Base-by-base conservation (phyloP, 1,139 yeast genomes). In the Taiozyma onychis region DNA sequence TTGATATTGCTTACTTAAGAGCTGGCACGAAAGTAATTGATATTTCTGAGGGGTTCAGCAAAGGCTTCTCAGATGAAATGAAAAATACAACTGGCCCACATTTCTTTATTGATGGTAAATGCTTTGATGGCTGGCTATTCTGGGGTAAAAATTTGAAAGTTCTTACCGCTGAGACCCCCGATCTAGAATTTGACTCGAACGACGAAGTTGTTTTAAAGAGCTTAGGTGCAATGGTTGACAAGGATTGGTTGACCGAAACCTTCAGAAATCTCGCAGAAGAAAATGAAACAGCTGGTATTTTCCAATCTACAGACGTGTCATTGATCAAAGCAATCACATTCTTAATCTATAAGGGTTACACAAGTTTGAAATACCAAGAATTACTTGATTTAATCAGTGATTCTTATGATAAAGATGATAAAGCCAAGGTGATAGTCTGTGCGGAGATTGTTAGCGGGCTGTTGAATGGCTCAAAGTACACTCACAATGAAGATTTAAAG, bases 121-220 rank as follows among this genome's bases (percentile, higher is more conserved):
- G 77, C 3, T 74, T 72, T 61, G 68, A 71, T 13, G 96, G 97
- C 0, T 88, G 95, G 85, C 68, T 88, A 18, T 84, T 85, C 47
- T 89, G 97, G 96, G 88, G 85, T 18, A 69, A 78, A 11, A 56
- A 68, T 0, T 64, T 88, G 68, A 64, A 67, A 34, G 95, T 78
- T 1, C 72, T 79, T 13, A 66, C 69, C 21, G 64, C 66, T 3
- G 61, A 63, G 8, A 44, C 50, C 1, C 24, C 43, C 11, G 43
- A 53, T 14, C 51, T 65, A 5, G 55, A 56, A 8, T 54, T 66
- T 6, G 57, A 63, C 9, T 66, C 69, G 1, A 66, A 64, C 5
- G 71, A 67, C 1, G 51, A 61, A 5, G 85, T 84, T 51, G 71
- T 80, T 0, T 58, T 88, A 37, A 55, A 57, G 2, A 61, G 65